Base-by-base conservation (phyloP, 2,329 filamentous ascomycete genomes). In the Ophiostoma perfectum region DNA sequence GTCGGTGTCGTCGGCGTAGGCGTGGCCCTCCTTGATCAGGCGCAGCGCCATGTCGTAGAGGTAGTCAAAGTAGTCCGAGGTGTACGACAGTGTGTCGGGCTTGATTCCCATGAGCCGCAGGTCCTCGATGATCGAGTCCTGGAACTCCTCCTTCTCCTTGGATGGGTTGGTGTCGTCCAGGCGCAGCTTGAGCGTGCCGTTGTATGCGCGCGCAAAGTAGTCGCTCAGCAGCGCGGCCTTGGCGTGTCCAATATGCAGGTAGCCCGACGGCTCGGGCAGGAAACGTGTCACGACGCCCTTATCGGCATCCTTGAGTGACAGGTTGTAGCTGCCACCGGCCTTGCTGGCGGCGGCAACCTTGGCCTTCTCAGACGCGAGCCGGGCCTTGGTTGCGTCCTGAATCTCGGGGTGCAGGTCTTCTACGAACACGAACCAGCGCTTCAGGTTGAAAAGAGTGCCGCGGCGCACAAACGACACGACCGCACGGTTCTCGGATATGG, bases 111-210 rank as follows among this genome's bases (percentile, higher is more conserved):
- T 92, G 67, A 98, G 84, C 65, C 88, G 88, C 66, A 97, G 85
- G 78, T 99, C 95, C 81, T 97, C 90, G 52, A 97, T 83, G 71
- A 99, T 99, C 5, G 93, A 86, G 79, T 98, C 93, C 77, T 98
- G 90, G 78, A 90, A 99, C 81, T 98, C 95, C 77, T 94, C 88
- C 82, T 96, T 97, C 83, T 99, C 95, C 78, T 98, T 98, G 70
- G 90, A 89, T 7, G 95, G 95, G 80, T 99, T 99, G 68, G 95
- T 99, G 76, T 99, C 95, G 77, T 99, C 95, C 76, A 99, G 95
- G 70, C 95, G 91, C 65, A 98, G 86, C 70, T 96, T 88, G 74
- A 99, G 84, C 75, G 90, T 96, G 75, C 95, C 95, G 70, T 94
- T 89, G 83, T 96, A 96, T 74, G 92, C 91, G 78, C 97, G 93